A percentile compares a stretch with the other conserved stretches of the same genome.
Evolutionary conservation across 495 filamentous ascomycete species (phyloP).

Genomic region (Penicillium dipodomyicola): DNA sequence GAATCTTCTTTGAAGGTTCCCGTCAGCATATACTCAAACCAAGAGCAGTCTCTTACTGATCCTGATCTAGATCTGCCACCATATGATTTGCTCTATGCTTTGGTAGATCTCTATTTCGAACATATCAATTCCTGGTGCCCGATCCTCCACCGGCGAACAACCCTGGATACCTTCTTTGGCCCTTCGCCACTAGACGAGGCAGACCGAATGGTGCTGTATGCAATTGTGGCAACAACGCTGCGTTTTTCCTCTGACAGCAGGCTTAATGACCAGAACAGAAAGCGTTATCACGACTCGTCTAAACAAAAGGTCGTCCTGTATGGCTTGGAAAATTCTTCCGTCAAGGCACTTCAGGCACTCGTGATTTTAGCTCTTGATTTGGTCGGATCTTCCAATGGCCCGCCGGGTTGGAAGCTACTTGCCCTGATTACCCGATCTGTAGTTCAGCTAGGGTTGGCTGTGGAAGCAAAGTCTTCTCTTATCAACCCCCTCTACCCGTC

Average conservation of each 20-base stretch:
- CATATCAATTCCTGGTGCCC: constrained; percentile 91
- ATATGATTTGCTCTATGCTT: constrained; percentile 75
- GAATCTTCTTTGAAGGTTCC: constrained; percentile 47
- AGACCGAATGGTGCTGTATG: constrained; percentile 78
- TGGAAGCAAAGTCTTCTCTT: constrained; percentile 72
- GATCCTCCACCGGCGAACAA: constrained; percentile 77
- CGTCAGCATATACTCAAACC: constrained; percentile 41
- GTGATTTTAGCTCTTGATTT: constrained; percentile 79
- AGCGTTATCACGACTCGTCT: constrained; percentile 71
- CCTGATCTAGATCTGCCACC: constrained; percentile 78
- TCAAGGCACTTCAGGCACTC: constrained; percentile 80
- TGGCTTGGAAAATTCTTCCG: constrained; percentile 81
- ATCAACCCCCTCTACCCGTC: constrained; percentile 72
- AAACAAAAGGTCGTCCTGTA: constrained; percentile 84
- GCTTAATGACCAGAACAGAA: constrained; percentile 66
- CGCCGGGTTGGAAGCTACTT: constrained; percentile 84
- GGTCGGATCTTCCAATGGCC: constrained; percentile 76
- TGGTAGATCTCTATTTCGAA: constrained; percentile 86
- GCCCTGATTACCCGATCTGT: constrained; percentile 82
- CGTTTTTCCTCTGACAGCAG: constrained; percentile 74
- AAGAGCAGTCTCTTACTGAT: constrained; percentile 45
- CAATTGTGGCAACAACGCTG: constrained; percentile 81
- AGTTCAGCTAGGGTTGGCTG: constrained; percentile 78
- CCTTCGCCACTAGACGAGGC: constrained; percentile 70
- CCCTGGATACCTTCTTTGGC: constrained; percentile 78